Conservation (phyloP, 305 asterid genomes). For the Nicotiana rustica region DNA sequence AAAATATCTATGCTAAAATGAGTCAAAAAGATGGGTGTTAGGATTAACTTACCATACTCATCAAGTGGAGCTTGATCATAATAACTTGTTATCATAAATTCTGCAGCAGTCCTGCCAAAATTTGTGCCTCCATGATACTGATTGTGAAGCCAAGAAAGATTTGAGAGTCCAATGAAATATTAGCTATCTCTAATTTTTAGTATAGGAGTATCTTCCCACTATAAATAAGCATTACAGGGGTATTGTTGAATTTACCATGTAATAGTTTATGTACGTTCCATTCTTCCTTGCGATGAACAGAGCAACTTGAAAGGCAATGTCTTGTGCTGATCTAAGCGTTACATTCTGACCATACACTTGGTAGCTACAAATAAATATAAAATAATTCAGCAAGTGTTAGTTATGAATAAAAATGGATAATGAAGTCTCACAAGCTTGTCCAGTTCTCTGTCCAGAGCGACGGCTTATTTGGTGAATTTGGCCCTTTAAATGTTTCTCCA, state of each 20-base stretch:
- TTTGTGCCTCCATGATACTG: conserved; percentile 97
- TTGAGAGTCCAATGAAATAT: too few species aligned
- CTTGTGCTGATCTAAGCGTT: conserved; percentile 59
- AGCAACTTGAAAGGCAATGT: conserved; percentile 75
- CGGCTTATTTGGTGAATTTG: conserved; percentile 88
- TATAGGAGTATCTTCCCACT: too few species aligned
- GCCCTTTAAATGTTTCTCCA: conserved; percentile 85
- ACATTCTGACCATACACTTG: conserved; percentile 68
- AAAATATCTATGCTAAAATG: too few species aligned
- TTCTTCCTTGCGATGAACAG: conserved; percentile 77
- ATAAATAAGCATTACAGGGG: too few species aligned
- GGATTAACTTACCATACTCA: conserved; percentile 66
- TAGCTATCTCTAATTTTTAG: too few species aligned
- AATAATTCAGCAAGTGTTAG: neutral
- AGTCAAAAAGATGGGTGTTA: neutral
- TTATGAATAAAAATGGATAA: neutral
- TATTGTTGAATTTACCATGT: conserved; percentile 62
- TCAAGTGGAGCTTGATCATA: conserved; percentile 91
- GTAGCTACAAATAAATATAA: conserved; percentile 53
- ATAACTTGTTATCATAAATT: conserved; percentile 66
- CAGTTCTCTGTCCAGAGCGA: conserved; percentile 96
- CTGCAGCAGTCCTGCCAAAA: conserved; percentile 70
- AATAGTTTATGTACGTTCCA: conserved; percentile 85
- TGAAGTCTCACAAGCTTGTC: conserved; percentile 79
- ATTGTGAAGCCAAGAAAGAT: neutral